A percentile compares a stretch with the other conserved stretches of the same genome.
Conservation (phyloP, 345 rosid genomes). For the Cardamine occulta region DNA sequence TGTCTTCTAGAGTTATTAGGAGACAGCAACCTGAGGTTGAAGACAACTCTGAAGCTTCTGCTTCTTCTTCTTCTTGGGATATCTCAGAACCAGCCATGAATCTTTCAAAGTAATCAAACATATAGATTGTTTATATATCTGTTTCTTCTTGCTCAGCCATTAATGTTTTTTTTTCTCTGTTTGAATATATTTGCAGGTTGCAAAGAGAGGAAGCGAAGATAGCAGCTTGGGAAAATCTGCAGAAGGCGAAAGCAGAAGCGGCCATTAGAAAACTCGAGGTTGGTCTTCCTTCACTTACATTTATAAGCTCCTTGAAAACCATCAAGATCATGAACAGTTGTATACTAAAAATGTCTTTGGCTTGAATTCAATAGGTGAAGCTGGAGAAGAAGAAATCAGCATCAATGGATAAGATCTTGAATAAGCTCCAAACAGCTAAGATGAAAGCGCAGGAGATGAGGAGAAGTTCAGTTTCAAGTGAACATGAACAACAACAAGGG, state of each 20-base stretch:
- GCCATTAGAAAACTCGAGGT: constrained; percentile 93
- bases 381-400: constrained; percentile 88
- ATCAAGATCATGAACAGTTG: not conserved
- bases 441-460: constrained; percentile 78
- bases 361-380: constrained; percentile 59
- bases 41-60: constrained; percentile 45
- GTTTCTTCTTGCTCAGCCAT: constrained; percentile 8
- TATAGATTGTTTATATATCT: not conserved
- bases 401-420: constrained; percentile 81
- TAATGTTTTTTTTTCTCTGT: not conserved
- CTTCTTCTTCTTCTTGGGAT: constrained; percentile 59
- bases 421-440: constrained; percentile 67
- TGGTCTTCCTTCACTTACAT: not conserved
- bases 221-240: constrained; percentile 94
- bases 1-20: constrained; percentile 46
- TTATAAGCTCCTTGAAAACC: not conserved
- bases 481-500: constrained; percentile 33
- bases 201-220: constrained; percentile 93
- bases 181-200: constrained; percentile 49
- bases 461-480: constrained; percentile 49
- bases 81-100: constrained; percentile 61
- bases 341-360: not conserved
- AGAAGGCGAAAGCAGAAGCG: constrained; percentile 98
- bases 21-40: constrained; percentile 52
- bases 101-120: constrained; percentile 58